These are phyloP conservation scores for Alternaria conjuncta DNA, from an alignment of 2,329 filamentous ascomycete genomes.

Conservation along the genomic window DNA sequence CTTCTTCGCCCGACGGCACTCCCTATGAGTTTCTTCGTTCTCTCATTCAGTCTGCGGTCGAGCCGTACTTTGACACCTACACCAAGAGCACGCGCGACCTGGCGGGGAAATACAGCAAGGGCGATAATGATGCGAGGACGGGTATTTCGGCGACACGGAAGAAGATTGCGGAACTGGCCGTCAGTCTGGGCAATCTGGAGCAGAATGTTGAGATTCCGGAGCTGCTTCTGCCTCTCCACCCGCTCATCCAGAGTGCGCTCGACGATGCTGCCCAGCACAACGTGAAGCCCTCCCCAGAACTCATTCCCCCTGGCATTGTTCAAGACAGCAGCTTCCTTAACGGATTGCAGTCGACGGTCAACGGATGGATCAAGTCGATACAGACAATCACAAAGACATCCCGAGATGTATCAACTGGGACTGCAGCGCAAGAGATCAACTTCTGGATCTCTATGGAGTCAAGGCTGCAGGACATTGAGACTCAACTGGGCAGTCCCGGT, in stretches of 20 bases:
- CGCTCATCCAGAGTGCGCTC: conserved; percentile 83
- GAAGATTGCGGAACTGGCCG: conserved; percentile 90
- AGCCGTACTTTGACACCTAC: conserved; percentile 96
- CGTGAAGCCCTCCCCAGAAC: conserved; percentile 74
- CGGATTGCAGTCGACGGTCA: conserved; percentile 89
- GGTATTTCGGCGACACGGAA: conserved; percentile 98
- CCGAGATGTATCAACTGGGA: conserved; percentile 77
- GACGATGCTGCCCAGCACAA: conserved; percentile 75
- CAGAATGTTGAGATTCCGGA: conserved; percentile 98
- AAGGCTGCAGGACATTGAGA: conserved; percentile 88
- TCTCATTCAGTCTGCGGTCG: conserved; percentile 86
- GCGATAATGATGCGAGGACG: conserved; percentile 88
- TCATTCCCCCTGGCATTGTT: conserved; percentile 77
- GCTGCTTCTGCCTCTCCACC: conserved; percentile 84
- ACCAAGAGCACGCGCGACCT: conserved; percentile 67
- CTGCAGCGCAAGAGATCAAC: conserved; percentile 96
- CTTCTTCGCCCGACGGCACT: conserved; percentile 76
- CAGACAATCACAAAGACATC: conserved; percentile 95
- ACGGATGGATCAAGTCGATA: conserved; percentile 98
- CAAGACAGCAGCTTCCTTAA: conserved; percentile 93
- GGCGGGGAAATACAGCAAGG: conserved; percentile 67
- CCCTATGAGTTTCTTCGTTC: conserved; percentile 94
- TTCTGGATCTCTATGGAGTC: conserved; percentile 99
- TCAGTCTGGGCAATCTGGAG: conserved; percentile 88
- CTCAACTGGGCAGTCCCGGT: conserved; percentile 84